Base-by-base conservation (phyloP, 331 rosid genomes). In the Malus hybrid region DNA sequence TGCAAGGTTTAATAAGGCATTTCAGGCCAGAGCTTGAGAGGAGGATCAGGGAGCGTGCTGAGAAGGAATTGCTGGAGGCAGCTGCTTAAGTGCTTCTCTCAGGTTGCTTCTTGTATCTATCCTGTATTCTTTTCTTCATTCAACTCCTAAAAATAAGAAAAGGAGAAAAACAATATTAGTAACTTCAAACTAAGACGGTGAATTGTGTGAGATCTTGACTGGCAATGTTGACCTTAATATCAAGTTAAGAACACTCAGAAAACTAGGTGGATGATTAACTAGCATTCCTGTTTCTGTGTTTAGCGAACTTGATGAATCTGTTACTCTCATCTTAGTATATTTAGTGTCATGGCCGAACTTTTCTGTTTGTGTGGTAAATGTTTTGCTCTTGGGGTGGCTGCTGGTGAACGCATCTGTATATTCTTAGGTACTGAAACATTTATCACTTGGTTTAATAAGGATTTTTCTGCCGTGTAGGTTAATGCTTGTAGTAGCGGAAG, bases 1-100 rank as follows among this genome's bases (percentile, higher is more conserved):
- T 95, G 87, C 99, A 95, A 84, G 99, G 98, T 77, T 97, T 95
- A 77, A 95, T 95, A 61, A 84, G 92, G 89, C 97, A 95, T 83
- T 95, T 95, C 82, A 90, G 99, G 87, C 99, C 99, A 4, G 99
- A 95, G 86, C 92, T 95, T 77, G 98, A 95, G 92, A 90, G 97
- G 83, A 92, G 99, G 86, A 95, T 95, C 79, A 90, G 80, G 77
- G 96, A 90, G 80, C 88, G 83, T 57, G 99, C 99, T 42, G 91
- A 95, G 75, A 86, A 86, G 91, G 98, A 95, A 87, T 82, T 92
- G 85, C 88, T 83, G 80, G 86, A 90, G 87, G 98, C 97, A 77
- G 80, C 98, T 84, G 98, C 92, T 76, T 92, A 88, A 81, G 67
- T 77, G 50, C 29, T 63, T 67, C 65, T 55, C 69, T 20, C 87